These are phyloP conservation scores for Venturia aucupariae DNA, from an alignment of 2,329 filamentous ascomycete genomes.

Conservation along the genomic window DNA sequence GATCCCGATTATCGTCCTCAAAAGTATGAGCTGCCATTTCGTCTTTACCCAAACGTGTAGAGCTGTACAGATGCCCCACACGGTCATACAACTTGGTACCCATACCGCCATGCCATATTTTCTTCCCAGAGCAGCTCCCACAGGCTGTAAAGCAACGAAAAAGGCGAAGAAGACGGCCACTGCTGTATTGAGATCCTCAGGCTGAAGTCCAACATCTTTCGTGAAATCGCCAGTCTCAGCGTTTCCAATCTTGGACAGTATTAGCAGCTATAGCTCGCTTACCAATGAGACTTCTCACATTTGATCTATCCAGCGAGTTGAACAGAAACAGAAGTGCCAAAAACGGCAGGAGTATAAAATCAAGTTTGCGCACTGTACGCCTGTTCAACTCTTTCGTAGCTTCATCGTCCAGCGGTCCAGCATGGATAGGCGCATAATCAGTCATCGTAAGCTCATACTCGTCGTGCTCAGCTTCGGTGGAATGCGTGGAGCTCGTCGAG, in stretches of 20 bases:
- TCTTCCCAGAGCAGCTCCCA: conserved; percentile 48
- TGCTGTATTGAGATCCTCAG: conserved; percentile 46
- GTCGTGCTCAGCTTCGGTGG: background rate
- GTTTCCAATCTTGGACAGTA: conserved; percentile 37
- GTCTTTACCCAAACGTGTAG: conserved; percentile 38
- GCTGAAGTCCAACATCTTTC: conserved; percentile 41
- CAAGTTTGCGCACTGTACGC: conserved; percentile 39
- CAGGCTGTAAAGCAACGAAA: conserved; percentile 49
- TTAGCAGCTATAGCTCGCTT: conserved; percentile 4
- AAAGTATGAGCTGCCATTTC: conserved; percentile 38
- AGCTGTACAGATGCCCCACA: conserved; percentile 43
- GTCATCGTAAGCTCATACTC: background rate
- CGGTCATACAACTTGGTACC: conserved; percentile 49
- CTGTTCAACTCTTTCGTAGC: conserved; percentile 9
- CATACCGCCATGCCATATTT: conserved; percentile 46
- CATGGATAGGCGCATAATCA: background rate
- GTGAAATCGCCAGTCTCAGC: conserved; percentile 52
- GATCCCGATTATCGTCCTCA: conserved; percentile 38
- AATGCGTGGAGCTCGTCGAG: background rate
- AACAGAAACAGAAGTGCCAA: conserved; percentile 43
- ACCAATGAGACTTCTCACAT: conserved; percentile 23
- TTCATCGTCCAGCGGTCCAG: background rate
- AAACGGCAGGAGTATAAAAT: conserved; percentile 42
- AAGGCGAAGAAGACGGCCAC: conserved; percentile 50
- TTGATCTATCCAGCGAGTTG: conserved; percentile 44